phyloP scores from a whole-genome alignment of 768 basidiomycete species.

The Mycena capillaripes region DNA sequence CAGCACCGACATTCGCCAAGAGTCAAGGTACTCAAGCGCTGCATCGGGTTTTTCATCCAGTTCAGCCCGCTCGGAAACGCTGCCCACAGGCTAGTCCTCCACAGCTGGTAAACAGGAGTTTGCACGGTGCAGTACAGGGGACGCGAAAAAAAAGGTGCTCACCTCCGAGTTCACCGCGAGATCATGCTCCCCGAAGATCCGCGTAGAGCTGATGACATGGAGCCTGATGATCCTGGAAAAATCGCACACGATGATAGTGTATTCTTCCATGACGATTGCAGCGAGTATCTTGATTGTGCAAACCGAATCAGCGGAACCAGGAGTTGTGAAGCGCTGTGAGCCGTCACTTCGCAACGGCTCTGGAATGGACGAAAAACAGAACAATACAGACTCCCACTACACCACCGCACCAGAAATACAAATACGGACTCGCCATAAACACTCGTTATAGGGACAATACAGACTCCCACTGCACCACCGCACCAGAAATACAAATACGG shows the following conservation, averaged over 20 bases:
- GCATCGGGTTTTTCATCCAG: neutral
- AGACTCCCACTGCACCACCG: too few species aligned
- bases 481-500: too few species aligned
- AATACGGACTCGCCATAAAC: too few species aligned
- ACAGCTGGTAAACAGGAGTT: neutral
- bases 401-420: too few species aligned
- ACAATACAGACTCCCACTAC: too few species aligned
- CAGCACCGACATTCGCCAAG: neutral
- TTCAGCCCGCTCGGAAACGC: neutral
- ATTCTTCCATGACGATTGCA: neutral
- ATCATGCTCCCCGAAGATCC: neutral
- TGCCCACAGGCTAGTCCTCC: neutral
- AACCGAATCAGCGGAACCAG: neutral
- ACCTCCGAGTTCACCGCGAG: neutral
- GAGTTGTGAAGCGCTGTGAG: neutral
- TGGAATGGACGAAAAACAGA: too few species aligned
- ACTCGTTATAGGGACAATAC: too few species aligned
- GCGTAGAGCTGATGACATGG: neutral
- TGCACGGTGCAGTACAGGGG: too few species aligned
- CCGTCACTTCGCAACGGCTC: too few species aligned
- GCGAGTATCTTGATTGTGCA: conserved; percentile 1
- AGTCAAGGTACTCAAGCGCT: neutral
- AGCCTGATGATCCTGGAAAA: neutral
- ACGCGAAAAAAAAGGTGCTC: neutral
- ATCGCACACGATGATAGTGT: neutral